A percentile compares a stretch with the other conserved stretches of the same genome.
phyloP scores from a whole-genome alignment of 2,329 filamentous ascomycete species.

The Colletotrichum nymphaeae region DNA sequence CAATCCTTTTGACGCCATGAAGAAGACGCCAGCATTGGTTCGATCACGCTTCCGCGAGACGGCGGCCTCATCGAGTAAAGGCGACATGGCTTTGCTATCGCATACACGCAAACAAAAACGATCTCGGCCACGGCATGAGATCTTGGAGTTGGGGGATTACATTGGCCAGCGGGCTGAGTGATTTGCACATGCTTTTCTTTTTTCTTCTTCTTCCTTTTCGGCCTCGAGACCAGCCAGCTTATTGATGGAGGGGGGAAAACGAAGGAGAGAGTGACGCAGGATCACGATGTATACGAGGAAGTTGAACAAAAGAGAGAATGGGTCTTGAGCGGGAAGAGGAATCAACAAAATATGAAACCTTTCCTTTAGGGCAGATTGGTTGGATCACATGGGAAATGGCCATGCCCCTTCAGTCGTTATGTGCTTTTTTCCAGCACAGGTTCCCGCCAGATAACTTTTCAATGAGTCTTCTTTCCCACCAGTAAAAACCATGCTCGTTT shows the following conservation, averaged over 20 bases:
- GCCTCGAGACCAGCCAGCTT: constrained; percentile 15
- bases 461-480: constrained; percentile 24
- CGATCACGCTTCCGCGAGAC: constrained; percentile 14
- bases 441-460: constrained; percentile 32
- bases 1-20: constrained; percentile 19
- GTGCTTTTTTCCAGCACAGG: constrained; percentile 21
- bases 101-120: constrained; percentile 29
- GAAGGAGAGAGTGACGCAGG: constrained; percentile 15
- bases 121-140: constrained; percentile 24
- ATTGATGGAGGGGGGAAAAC: not conserved
- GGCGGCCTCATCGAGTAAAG: constrained; percentile 12
- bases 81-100: constrained; percentile 28
- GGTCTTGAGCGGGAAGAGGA: constrained; percentile 12
- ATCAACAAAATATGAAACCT: constrained; percentile 14
- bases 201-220: constrained; percentile 4
- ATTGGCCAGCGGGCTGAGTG: constrained; percentile 35
- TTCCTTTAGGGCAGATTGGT: constrained; percentile 24
- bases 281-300: constrained; percentile 29
- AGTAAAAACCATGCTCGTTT: not conserved
- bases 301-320: not conserved
- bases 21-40: constrained; percentile 18
- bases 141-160: constrained; percentile 35
- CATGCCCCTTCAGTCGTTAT: constrained; percentile 18
- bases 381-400: constrained; percentile 33
- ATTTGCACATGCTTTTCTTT: constrained; percentile 34